Evolutionary conservation across 306 rosid species (phyloP), one percentile per base, ranked within the genome.

Genomic region (Dryas drummondii): DNA sequence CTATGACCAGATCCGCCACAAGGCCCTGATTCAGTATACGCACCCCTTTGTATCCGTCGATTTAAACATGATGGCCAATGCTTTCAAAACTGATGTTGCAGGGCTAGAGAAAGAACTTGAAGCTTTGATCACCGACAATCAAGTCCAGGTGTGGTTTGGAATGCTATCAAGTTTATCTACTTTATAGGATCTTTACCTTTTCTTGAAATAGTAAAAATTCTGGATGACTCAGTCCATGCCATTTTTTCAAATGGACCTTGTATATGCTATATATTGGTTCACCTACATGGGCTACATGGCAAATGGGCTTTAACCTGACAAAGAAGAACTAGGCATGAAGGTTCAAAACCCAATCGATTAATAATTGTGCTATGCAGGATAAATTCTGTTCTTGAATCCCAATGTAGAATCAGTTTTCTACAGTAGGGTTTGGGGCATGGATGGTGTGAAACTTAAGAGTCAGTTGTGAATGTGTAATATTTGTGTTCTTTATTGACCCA

Each of bases 71-170:
- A 96, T 96, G 99, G 99, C 98, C 45, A 81, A 84, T 88, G 99
- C 99, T 78, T 96, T 96, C 88, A 96, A 90, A 87, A 96, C 98
- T 70, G 91, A 89, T 66, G 88, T 92, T 81, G 75, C 86, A 5
- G 99, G 96, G 80, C 88, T 96, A 63, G 91, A 87, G 90, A 96
- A 96, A 86, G 99, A 96, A 87, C 97, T 96, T 13, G 99, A 96
- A 85, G 91, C 97, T 80, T 87, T 96, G 87, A 96, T 96, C 78
- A 92, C 97, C 12, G 93, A 89, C 73, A 85, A 96, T 78, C 99
- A 92, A 82, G 87, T 96, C 84, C 99, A 96, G 99, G 99, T 92
- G 37, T 37, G 76, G 48, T 86, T 81, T 22, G 47, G 17, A 74
- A 68, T 83, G 60, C 76, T 63, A 55, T 71, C 64, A 63, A 37